Conservation (phyloP, 2,329 filamentous ascomycete species). For the Furcasterigmium sp. region DNA sequence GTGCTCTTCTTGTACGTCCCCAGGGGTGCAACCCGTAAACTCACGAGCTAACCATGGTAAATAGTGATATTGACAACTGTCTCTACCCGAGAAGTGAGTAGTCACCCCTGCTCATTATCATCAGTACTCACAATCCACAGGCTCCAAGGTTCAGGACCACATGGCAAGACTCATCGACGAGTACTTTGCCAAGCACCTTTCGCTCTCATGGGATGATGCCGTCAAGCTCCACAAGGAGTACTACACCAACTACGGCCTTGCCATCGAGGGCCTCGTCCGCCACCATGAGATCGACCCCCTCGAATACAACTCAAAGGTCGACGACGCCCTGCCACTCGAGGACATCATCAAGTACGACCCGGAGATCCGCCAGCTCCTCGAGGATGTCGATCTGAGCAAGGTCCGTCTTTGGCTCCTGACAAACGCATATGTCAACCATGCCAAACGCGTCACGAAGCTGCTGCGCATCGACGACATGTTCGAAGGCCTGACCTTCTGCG, state of each 20-base stretch:
- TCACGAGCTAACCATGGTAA: not conserved
- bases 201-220: slow-evolving; percentile 72
- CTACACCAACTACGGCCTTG: slow-evolving; percentile 94
- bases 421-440: slow-evolving; percentile 91
- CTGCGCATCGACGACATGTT: slow-evolving; percentile 84
- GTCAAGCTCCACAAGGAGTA: slow-evolving; percentile 82
- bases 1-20: slow-evolving; percentile 37
- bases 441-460: slow-evolving; percentile 72
- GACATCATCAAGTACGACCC: slow-evolving; percentile 75
- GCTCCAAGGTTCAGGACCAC: slow-evolving; percentile 75
- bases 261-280: slow-evolving; percentile 88
- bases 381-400: slow-evolving; percentile 77
- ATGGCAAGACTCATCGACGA: slow-evolving; percentile 79
- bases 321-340: slow-evolving; percentile 88
- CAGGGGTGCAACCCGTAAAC: not conserved
- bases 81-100: slow-evolving; percentile 81
- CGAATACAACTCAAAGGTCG: slow-evolving; percentile 90
- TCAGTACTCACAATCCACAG: slow-evolving; percentile 38
- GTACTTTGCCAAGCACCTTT: slow-evolving; percentile 64
- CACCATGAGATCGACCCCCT: slow-evolving; percentile 94
- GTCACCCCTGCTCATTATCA: too few species aligned
- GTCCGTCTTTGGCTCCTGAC: slow-evolving; percentile 93
- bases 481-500: slow-evolving; percentile 91
- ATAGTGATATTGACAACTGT: slow-evolving; percentile 97
- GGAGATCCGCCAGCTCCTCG: slow-evolving; percentile 67